Evolutionary conservation across 1,284 basidiomycete genomes (phyloP).

Genomic region (Laetiporus sulphureus): DNA sequence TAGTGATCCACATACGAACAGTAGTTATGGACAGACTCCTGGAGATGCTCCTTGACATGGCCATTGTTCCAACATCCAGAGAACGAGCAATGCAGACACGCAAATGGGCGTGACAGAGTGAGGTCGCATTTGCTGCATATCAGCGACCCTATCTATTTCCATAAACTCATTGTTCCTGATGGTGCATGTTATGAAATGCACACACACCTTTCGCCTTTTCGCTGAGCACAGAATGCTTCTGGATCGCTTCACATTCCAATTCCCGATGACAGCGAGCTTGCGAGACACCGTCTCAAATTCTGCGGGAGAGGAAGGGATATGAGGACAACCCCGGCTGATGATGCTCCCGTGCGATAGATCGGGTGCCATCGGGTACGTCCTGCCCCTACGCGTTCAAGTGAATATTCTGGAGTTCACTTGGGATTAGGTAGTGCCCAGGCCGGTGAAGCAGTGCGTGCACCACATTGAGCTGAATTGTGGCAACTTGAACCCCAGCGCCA

Average conservation of each 20-base stretch:
- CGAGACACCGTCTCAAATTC: constrained; percentile 25
- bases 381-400: too few relatives aligned
- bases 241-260: constrained; percentile 31
- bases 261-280: constrained; percentile 33
- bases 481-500: too few relatives aligned
- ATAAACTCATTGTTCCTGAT: not conserved
- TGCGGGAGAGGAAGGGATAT: constrained; percentile 20
- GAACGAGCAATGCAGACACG: constrained; percentile 73
- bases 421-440: too few relatives aligned
- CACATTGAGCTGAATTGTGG: too few relatives aligned
- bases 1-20: constrained; percentile 41
- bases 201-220: constrained; percentile 38
- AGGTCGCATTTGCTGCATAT: constrained; percentile 58
- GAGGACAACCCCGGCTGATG: constrained; percentile 14
- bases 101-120: constrained; percentile 64
- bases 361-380: too few relatives aligned
- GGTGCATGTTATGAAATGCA: not conserved
- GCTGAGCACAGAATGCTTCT: constrained; percentile 28
- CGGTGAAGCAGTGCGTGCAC: too few relatives aligned
- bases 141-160: constrained; percentile 35
- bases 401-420: too few relatives aligned
- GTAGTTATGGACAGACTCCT: constrained; percentile 53
- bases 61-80: constrained; percentile 65
- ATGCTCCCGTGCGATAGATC: too few relatives aligned
- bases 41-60: constrained; percentile 53